Evolutionary conservation across 306 rosid genomes (phyloP).

Genomic region (Casuarina glauca): DNA sequence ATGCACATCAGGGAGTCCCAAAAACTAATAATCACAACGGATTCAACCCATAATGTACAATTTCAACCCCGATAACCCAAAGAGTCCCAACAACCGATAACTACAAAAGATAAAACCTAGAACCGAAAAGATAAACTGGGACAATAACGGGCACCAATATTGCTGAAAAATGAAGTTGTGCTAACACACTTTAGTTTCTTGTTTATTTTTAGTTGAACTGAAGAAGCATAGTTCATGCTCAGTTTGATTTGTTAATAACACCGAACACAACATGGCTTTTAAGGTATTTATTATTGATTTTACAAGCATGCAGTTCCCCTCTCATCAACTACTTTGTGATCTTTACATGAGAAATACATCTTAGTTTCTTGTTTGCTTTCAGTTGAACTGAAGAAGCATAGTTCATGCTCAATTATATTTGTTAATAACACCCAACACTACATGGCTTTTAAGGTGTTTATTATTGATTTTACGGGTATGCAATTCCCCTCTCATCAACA

Average conservation of each 20-base stretch:
- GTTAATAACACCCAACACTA: conserved; percentile 51
- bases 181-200: conserved; percentile 1
- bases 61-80: no score
- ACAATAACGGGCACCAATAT: not conserved
- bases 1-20: no score
- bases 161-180: not conserved
- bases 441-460: conserved; percentile 86
- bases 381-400: conserved; percentile 89
- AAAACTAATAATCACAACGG: no score
- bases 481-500: not conserved
- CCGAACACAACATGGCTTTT: conserved; percentile 67
- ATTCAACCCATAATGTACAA: no score
- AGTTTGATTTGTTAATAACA: conserved; percentile 59
- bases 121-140: no score
- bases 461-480: conserved; percentile 70
- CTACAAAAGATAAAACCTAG: no score
- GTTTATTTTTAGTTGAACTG: conserved; percentile 54
- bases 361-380: conserved; percentile 4
- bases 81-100: no score
- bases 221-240: conserved; percentile 86
- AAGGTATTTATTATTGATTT: conserved; percentile 60
- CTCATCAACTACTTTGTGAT: no score
- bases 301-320: conserved; percentile 52
- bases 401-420: conserved; percentile 69
- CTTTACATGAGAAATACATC: not conserved